A percentile compares a stretch with the other conserved stretches of the same genome.
These are phyloP conservation scores for Phytopythium montanum DNA, from an alignment of 352 stramenopile genomes.

Conservation along the genomic window DNA sequence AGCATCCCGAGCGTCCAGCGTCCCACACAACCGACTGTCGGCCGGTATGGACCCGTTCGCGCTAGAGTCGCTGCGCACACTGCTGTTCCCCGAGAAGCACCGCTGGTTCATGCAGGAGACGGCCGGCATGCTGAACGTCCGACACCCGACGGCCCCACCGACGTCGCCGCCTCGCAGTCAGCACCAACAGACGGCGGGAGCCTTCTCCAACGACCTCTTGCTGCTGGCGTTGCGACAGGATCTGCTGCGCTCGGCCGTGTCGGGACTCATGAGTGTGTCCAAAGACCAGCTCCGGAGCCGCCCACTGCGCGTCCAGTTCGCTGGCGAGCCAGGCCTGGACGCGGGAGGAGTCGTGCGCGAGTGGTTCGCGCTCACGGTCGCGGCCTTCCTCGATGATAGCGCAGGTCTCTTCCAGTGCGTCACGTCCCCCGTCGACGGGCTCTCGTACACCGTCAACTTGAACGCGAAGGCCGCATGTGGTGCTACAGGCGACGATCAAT, in stretches of 20 bases:
- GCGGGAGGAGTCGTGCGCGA: conserved; percentile 76
- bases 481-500: conserved; percentile 18
- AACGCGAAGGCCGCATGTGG: conserved; percentile 12
- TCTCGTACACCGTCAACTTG: conserved; percentile 49
- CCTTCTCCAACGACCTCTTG: conserved; percentile 15
- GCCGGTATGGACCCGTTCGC: conserved; percentile 21
- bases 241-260: conserved; percentile 31
- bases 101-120: conserved; percentile 56
- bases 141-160: conserved; percentile 22
- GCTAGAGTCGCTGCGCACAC: conserved; percentile 27
- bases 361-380: conserved; percentile 66
- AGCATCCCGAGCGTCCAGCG: conserved; percentile 1
- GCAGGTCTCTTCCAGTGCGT: conserved; percentile 47
- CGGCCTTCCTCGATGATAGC: conserved; percentile 37
- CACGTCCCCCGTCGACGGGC: conserved; percentile 25
- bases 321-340: conserved; percentile 72
- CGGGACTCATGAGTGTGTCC: conserved; percentile 23
- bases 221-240: conserved; percentile 33
- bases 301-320: conserved; percentile 59
- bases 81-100: conserved; percentile 52
- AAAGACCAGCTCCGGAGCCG: conserved; percentile 28
- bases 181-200: neutral
- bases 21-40: conserved; percentile 6
- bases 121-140: conserved; percentile 31
- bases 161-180: neutral